Evolutionary conservation across 2,329 filamentous ascomycete species (phyloP).

Genomic region (Cordyceps fumosorosea): DNA sequence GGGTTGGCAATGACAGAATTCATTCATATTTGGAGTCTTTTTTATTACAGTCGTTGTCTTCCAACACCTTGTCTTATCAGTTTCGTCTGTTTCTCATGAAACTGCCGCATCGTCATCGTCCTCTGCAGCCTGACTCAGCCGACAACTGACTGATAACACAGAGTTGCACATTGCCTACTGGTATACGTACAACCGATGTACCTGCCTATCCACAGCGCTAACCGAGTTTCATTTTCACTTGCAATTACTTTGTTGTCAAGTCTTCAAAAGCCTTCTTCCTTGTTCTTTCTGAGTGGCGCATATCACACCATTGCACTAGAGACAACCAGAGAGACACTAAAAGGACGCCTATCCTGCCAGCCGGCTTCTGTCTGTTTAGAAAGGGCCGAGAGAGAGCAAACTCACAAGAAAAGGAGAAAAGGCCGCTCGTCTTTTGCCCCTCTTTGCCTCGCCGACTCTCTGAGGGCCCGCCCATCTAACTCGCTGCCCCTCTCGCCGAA

Average conservation of each 20-base stretch:
- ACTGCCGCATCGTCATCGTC: neutral
- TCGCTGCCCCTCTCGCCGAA: neutral
- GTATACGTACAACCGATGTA: too few species aligned
- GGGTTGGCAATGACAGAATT: neutral
- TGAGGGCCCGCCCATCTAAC: neutral
- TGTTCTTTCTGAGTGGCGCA: neutral
- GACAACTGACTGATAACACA: neutral
- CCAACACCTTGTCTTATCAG: neutral
- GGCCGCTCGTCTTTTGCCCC: neutral
- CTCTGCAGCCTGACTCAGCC: conserved; percentile 9
- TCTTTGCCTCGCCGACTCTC: neutral
- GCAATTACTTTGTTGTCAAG: neutral
- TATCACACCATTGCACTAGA: neutral
- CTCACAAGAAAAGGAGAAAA: neutral
- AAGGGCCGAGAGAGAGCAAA: neutral
- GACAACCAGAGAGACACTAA: neutral
- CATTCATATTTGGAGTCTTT: neutral
- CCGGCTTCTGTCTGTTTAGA: neutral
- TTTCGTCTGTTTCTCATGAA: neutral
- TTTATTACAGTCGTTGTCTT: neutral
- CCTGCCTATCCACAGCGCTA: neutral
- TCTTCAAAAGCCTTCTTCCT: neutral
- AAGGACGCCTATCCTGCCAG: neutral
- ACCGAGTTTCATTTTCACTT: neutral
- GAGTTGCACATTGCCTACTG: neutral